Base-by-base conservation (phyloP, 2,329 filamentous ascomycete genomes). In the Claviceps citrina region DNA sequence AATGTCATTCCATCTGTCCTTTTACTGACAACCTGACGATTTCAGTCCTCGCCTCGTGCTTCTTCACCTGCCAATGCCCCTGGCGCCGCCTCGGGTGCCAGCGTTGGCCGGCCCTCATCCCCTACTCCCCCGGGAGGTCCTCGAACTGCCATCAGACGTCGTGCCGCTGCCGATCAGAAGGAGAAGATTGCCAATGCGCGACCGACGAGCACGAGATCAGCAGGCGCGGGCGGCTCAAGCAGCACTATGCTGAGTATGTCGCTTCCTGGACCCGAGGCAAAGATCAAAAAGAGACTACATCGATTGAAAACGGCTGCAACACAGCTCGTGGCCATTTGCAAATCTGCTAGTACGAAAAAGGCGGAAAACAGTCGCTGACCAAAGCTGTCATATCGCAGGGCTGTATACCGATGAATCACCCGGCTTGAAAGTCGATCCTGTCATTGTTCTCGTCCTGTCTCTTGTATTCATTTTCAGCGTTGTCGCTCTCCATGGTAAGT, bases 401-500 rank as follows among this genome's bases (percentile, higher is more conserved):
- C 80, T 98, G 33, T 98, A 98, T 77, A 98, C 91, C 43, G 91
- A 98, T 60, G 91, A 98, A 70, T 93, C 84, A 49, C 91, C 91
- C 43, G 91, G 91, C 46, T 71, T 98, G 55, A 94, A 95, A 71
- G 91, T 98, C 49, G 91, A 98, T 62, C 91, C 91, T 18, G 91
- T 98, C 44, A 87, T 98, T 49, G 89, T 98, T 48, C 74, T 98
- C 57, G 91, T 95, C 51, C 73, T 98, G 53, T 93, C 85, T 56
- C 76, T 98, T 54, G 91, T 93, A 47, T 98, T 98, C 66, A 98
- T 98, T 65, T 95, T 98, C 70, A 91, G 83, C 57, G 91, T 98
- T 58, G 91, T 98, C 56, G 87, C 86, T 52, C 73, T 98, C 58
- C 91, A 98, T 68, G 38, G 43, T 45, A 41, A 16, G 36, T 44